phyloP scores from a whole-genome alignment of 2,329 filamentous ascomycete genomes.

The Chaetomiaceae sp. region DNA sequence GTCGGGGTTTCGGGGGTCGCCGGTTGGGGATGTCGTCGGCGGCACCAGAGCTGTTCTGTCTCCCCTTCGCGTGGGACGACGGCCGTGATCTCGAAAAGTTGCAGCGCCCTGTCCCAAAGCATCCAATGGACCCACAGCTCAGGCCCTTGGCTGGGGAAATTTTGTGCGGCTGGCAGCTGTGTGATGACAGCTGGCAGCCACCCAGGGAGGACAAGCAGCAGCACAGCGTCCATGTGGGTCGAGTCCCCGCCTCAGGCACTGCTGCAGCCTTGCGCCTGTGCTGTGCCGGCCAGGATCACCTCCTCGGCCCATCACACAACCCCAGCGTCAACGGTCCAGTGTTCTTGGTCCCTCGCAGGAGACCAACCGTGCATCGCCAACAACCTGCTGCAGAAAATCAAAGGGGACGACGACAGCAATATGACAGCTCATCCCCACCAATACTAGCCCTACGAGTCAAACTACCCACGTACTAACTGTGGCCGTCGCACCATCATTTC shows the following conservation, averaged over 20 bases:
- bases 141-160: conserved; percentile 8
- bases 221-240: not conserved
- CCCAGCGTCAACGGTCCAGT: not conserved
- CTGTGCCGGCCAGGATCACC: not conserved
- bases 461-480: too few species aligned
- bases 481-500: too few species aligned
- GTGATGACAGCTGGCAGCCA: not conserved
- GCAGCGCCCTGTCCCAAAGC: not conserved
- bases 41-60: not conserved
- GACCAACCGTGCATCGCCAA: too few species aligned
- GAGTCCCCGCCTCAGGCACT: not conserved
- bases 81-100: conserved; percentile 16
- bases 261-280: not conserved
- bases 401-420: too few species aligned
- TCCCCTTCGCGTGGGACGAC: not conserved
- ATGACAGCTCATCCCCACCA: too few species aligned
- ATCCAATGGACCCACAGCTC: conserved; percentile 1
- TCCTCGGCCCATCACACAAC: not conserved
- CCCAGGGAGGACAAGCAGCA: not conserved
- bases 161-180: conserved; percentile 15
- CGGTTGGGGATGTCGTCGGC: not conserved
- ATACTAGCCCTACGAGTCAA: too few species aligned
- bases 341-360: too few species aligned
- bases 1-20: not conserved
- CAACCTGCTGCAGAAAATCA: too few species aligned